These are phyloP conservation scores for Musa acuminata DNA, from an alignment of 176 grass and related monocot genomes.

Conservation along the genomic window DNA sequence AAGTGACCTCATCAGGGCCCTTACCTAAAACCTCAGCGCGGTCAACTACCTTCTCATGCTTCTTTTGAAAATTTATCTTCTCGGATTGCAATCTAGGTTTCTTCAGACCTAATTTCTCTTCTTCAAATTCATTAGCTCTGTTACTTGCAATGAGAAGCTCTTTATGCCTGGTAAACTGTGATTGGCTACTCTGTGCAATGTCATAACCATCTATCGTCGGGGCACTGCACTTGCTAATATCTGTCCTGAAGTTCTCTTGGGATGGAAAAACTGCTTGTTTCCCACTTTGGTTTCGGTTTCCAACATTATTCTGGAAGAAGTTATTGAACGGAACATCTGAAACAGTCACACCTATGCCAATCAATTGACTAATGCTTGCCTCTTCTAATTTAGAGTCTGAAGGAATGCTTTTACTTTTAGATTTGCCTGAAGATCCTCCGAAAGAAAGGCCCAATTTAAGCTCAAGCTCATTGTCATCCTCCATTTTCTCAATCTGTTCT, in stretches of 20 bases:
- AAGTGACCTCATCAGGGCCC: conserved; percentile 34
- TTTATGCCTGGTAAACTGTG: conserved; percentile 32
- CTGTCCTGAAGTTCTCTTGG: conserved; percentile 48
- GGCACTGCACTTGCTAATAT: conserved; percentile 28
- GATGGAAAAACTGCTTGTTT: conserved; percentile 40
- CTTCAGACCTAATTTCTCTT: conserved; percentile 34
- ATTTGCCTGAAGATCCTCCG: conserved; percentile 54
- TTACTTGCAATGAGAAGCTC: conserved; percentile 37
- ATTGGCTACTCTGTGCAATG: conserved; percentile 20
- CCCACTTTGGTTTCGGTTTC: conserved; percentile 31
- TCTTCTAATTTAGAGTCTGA: conserved; percentile 47
- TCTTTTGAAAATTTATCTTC: conserved; percentile 54
- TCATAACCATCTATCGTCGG: conserved; percentile 26
- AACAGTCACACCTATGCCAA: conserved; percentile 22
- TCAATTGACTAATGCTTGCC: conserved; percentile 40
- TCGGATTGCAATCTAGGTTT: conserved; percentile 47
- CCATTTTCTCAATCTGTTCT: conserved; percentile 31
- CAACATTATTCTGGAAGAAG: conserved; percentile 38
- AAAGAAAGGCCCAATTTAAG: conserved; percentile 87
- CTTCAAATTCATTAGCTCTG: conserved; percentile 36
- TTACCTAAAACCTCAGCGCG: conserved; percentile 53
- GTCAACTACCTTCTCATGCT: conserved; percentile 30
- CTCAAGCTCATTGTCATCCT: conserved; percentile 78
- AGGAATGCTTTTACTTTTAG: conserved; percentile 39
- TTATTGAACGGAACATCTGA: conserved; percentile 55